Base-by-base conservation (phyloP, 768 basidiomycete genomes). In the Suillus subluteus region DNA sequence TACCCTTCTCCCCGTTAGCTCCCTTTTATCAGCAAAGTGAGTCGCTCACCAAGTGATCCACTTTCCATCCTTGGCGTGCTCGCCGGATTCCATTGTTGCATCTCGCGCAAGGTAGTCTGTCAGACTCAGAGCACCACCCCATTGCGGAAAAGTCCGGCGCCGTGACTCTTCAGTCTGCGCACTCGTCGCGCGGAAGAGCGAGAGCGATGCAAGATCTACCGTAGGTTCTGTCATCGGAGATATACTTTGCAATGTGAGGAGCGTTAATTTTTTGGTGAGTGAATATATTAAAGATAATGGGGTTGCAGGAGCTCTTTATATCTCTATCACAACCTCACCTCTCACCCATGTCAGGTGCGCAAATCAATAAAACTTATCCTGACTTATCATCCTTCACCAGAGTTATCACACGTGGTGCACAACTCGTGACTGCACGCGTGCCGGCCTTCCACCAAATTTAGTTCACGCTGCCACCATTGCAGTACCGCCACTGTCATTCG, bases 51-150 rank as follows among this genome's bases (percentile, higher is more conserved):
- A 90, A 55, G 83, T 84, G 43, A 79, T 82, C 41, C 85, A 70
- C 54, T 77, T 82, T 16, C 83, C 86, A 61, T 85, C 74, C 21
- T 69, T 70, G 6, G 83, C 82, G 62, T 84, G 80, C 62, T 85
- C 83, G 65, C 77, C 74, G 4, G 64, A 65, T 38, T 85, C 82
- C 71, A 83, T 74, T 12, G 74, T 66, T 0, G 66, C 76, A 68
- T 85, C 80, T 38, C 82, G 76, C 44, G 79, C 74, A 15, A 85
- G 67, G 69, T 85, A 88, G 66, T 84, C 78, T 55, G 86, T 82
- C n/a, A 81, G 48, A 0, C 79, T 78, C 67, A 83, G 68, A 2
- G 78, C 78, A 62, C 74, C 79, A 4, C 80, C 81, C 87, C 86
- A 89, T 68, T 81, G 71, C 12, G 62, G 71, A 43, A 72, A 75